A percentile compares a stretch with the other conserved stretches of the same genome.
phyloP scores from a whole-genome alignment of 2,329 filamentous ascomycete genomes.

The Cephalotrichum gorgonifer region DNA sequence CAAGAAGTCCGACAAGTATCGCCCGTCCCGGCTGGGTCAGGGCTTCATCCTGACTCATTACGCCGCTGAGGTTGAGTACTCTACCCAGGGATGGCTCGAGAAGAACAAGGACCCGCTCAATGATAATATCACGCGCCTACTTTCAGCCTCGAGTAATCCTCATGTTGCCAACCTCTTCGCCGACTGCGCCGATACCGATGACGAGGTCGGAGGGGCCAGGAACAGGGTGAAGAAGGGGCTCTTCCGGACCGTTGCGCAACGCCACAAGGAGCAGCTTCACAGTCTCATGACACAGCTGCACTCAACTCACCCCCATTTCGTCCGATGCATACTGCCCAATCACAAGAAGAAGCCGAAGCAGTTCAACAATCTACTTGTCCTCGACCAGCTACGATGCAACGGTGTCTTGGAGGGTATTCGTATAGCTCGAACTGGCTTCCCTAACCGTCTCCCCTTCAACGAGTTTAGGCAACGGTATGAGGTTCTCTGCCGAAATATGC shows the following conservation, averaged over 20 bases:
- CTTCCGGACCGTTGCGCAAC: constrained; percentile 91
- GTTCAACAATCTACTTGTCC: constrained; percentile 81
- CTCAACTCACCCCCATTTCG: constrained; percentile 95
- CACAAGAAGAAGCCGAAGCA: constrained; percentile 96
- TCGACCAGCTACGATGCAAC: constrained; percentile 96
- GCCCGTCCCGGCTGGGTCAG: constrained; percentile 74
- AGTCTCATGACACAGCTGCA: constrained; percentile 89
- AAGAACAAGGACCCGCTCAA: constrained; percentile 99
- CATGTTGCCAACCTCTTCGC: constrained; percentile 78
- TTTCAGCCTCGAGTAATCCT: constrained; percentile 70
- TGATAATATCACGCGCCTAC: constrained; percentile 85
- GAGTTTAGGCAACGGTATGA: constrained; percentile 96
- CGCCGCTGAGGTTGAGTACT: constrained; percentile 95
- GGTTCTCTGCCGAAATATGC: constrained; percentile 80
- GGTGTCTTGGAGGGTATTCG: constrained; percentile 98
- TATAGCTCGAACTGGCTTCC: constrained; percentile 93
- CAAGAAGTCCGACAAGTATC: constrained; percentile 89
- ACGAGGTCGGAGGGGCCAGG: constrained; percentile 54
- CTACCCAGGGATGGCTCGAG: constrained; percentile 87
- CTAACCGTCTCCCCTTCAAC: constrained; percentile 81
- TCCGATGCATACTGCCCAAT: constrained; percentile 94
- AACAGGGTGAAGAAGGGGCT: constrained; percentile 93
- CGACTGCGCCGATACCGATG: constrained; percentile 77
- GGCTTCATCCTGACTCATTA: constrained; percentile 97
- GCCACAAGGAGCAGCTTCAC: constrained; percentile 98